A percentile compares a stretch with the other conserved stretches of the same genome.
These are phyloP conservation scores for Aspergillus ochraceus DNA, from an alignment of 2,329 filamentous ascomycete species.

Conservation along the genomic window DNA sequence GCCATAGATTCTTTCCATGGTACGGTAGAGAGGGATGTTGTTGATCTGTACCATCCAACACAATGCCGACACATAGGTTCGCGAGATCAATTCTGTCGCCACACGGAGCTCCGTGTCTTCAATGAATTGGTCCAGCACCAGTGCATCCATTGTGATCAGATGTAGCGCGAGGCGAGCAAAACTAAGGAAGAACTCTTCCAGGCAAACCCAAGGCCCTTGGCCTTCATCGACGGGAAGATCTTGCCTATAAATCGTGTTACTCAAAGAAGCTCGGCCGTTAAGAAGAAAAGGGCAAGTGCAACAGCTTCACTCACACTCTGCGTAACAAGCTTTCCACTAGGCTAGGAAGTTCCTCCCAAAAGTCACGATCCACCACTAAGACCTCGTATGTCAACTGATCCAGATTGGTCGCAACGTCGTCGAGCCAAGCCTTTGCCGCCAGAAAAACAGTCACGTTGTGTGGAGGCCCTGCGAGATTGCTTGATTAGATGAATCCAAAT, in stretches of 20 bases:
- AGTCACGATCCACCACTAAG: constrained; percentile 41
- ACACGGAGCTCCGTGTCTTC: constrained; percentile 29
- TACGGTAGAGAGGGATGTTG: constrained; percentile 39
- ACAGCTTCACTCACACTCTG: constrained; percentile 33
- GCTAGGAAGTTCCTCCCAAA: constrained; percentile 47
- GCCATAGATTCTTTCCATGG: constrained; percentile 32
- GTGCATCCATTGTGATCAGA: constrained; percentile 41
- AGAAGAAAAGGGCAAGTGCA: neutral
- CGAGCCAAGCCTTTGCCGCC: constrained; percentile 45
- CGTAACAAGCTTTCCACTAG: constrained; percentile 43
- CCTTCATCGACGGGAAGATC: constrained; percentile 34
- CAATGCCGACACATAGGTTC: constrained; percentile 35
- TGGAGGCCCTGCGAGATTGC: constrained; percentile 26
- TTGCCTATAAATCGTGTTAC: constrained; percentile 21
- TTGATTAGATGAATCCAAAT: neutral
- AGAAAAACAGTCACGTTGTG: constrained; percentile 33
- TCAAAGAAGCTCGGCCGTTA: neutral
- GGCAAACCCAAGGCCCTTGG: constrained; percentile 26
- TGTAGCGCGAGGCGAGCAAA: constrained; percentile 43
- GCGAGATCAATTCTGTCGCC: constrained; percentile 30
- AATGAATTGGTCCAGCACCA: constrained; percentile 29
- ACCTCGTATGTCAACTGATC: constrained; percentile 36
- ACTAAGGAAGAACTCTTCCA: constrained; percentile 44
- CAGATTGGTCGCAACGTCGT: constrained; percentile 35
- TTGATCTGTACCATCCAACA: constrained; percentile 36